Evolutionary conservation across 2,329 filamentous ascomycete species (phyloP).

Genomic region (Fusarium graminum): DNA sequence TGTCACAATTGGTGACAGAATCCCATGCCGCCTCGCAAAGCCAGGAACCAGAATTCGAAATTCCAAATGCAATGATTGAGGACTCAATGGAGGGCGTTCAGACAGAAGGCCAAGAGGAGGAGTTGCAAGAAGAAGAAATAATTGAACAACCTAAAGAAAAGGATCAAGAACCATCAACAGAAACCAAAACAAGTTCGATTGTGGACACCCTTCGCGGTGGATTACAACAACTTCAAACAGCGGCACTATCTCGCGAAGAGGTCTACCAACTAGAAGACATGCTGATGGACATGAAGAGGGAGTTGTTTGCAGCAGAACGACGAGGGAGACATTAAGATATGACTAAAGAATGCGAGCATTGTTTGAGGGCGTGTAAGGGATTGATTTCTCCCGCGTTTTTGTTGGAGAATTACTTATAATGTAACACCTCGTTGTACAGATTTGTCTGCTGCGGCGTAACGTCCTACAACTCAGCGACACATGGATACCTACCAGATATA

Average conservation of each 20-base stretch:
- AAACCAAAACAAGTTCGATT: conserved; percentile 44
- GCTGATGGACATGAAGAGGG: conserved; percentile 81
- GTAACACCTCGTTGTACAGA: conserved; percentile 39
- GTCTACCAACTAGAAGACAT: conserved; percentile 81
- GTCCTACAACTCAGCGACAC: conserved; percentile 31
- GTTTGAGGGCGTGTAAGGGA: conserved; percentile 35
- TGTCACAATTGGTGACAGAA: conserved; percentile 58
- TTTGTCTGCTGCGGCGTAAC: conserved; percentile 20
- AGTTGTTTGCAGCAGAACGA: conserved; percentile 77
- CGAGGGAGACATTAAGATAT: conserved; percentile 61
- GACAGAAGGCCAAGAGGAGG: conserved; percentile 1
- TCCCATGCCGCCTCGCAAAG: conserved; percentile 56
- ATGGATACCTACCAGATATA: conserved; percentile 25
- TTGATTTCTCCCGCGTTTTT: conserved; percentile 2
- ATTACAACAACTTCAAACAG: conserved; percentile 69
- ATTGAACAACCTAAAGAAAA: conserved; percentile 8
- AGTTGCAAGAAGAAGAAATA: conserved; percentile 9
- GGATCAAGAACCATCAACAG: conserved; percentile 13
- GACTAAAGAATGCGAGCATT: conserved; percentile 35
- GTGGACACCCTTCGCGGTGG: conserved; percentile 53
- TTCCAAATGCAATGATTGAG: conserved; percentile 22
- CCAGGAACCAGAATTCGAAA: conserved; percentile 44
- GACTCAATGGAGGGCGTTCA: conserved; percentile 42
- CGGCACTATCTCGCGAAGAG: conserved; percentile 72
- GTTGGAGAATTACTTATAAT: conserved; percentile 28